These are phyloP conservation scores for Tulasnella sp. DNA, from an alignment of 768 basidiomycete species.

Conservation along the genomic window DNA sequence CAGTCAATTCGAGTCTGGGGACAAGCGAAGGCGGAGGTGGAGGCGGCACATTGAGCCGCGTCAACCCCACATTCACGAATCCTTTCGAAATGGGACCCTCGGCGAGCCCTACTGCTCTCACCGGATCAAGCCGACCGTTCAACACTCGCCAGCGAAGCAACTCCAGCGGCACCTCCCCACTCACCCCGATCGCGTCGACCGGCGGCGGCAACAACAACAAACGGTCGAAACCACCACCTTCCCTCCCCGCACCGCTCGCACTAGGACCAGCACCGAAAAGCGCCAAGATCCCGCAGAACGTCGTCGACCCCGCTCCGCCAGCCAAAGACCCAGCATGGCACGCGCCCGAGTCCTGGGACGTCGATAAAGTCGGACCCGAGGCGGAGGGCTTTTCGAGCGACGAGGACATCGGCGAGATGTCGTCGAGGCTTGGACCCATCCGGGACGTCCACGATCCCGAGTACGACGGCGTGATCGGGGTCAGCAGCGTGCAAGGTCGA, in stretches of 20 bases:
- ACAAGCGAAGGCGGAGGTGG: conserved; percentile 8
- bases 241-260: neutral
- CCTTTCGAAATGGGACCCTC: neutral
- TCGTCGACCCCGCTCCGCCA: neutral
- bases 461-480: neutral
- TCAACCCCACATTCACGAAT: conserved; percentile 2
- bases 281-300: neutral
- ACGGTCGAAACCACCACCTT: neutral
- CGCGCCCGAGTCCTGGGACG: conserved; percentile 69
- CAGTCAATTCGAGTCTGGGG: neutral
- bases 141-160: neutral
- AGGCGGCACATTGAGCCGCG: neutral
- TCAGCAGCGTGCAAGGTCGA: neutral
- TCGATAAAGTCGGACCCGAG: conserved; percentile 29
- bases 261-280: neutral
- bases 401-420: neutral
- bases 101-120: neutral
- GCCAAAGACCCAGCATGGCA: conserved; percentile 39
- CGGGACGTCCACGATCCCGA: neutral
- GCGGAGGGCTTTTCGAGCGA: neutral
- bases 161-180: neutral
- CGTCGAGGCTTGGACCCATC: neutral
- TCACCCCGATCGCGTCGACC: neutral
- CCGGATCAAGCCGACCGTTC: neutral
- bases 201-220: too few species aligned